Base-by-base conservation (phyloP, 441 rosid species). In the Theobroma grandiflorum region DNA sequence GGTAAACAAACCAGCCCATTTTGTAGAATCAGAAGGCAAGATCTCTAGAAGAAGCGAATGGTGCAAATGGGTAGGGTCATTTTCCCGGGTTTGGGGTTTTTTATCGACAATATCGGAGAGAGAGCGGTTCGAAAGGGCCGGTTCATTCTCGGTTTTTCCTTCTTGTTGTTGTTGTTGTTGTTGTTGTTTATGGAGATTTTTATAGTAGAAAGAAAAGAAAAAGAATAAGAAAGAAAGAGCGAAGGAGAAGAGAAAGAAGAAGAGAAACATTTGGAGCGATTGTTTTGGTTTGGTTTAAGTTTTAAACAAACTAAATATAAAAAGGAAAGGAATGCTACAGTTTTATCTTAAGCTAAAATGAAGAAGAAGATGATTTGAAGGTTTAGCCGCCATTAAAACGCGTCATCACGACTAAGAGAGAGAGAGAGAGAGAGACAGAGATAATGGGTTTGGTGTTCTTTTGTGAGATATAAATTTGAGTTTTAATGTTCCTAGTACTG, bases 21-120 rank as follows among this genome's bases (percentile, higher is more conserved):
- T 79, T 15, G 81, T 57, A 73, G 87, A 82, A 80, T 89, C 87
- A 55, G 88, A 75, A 3, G 90, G 90, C 83, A 94, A 81, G 74
- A 90, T 80, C 86, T 91, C 90, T 68, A 87, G 87, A 18, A 92
- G 89, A 78, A 90, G 93, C 81, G 91, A 83, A 80, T 82, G 89
- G 52, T 90, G 47, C 75, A 86, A 66, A 52, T 38, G 85, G 88
- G 88, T 84, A 53, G 65, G 57, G 72, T 76, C 85, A 35, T 78
- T 73, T 62, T 84, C 84, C 3, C 40, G 38, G 75, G 72, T 10
- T 64, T 81, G 79, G 12, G 78, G 57, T 14, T 79, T 77, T 66
- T 82, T 22, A 15, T 70, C 82, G 6, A 81, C 86, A 5, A 87
- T 31, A 66, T 76, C 84, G 61, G 85, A 76, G 40, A 83, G 59